Evolutionary conservation across 2,329 filamentous ascomycete species (phyloP).

Genomic region (Neoscytalidium dimidiatum): DNA sequence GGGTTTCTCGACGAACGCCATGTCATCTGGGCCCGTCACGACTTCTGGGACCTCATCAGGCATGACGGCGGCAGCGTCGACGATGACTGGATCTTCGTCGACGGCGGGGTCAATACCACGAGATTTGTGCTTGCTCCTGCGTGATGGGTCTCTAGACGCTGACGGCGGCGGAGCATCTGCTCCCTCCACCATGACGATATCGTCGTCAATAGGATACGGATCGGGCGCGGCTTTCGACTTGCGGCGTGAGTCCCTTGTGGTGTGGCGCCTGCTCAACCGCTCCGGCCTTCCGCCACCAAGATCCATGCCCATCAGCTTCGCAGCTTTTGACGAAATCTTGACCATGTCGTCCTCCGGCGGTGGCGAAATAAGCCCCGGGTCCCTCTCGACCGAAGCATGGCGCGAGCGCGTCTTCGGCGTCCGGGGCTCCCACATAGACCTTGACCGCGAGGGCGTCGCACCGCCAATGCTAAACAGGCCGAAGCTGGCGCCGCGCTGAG

Average conservation of each 20-base stretch:
- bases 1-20: constrained; percentile 53
- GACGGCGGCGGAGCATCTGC: constrained; percentile 35
- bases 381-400: constrained; percentile 68
- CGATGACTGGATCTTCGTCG: constrained; percentile 45
- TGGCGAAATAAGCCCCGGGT: constrained; percentile 67
- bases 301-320: constrained; percentile 69
- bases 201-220: constrained; percentile 64
- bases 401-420: constrained; percentile 62
- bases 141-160: constrained; percentile 24
- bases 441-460: constrained; percentile 61
- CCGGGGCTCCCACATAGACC: constrained; percentile 65
- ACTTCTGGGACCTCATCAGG: constrained; percentile 43
- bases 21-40: constrained; percentile 50
- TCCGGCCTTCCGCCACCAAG: constrained; percentile 27
- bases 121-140: constrained; percentile 29
- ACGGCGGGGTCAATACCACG: constrained; percentile 18
- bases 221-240: constrained; percentile 44
- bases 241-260: constrained; percentile 41
- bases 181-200: constrained; percentile 54
- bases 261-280: constrained; percentile 44
- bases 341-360: constrained; percentile 62
- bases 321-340: constrained; percentile 72
- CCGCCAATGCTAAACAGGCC: constrained; percentile 59
- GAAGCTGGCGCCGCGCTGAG: constrained; percentile 61
- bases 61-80: constrained; percentile 41